These are phyloP conservation scores for Ceratocystis ficicola DNA, from an alignment of 2,329 filamentous ascomycete genomes.

Conservation along the genomic window DNA sequence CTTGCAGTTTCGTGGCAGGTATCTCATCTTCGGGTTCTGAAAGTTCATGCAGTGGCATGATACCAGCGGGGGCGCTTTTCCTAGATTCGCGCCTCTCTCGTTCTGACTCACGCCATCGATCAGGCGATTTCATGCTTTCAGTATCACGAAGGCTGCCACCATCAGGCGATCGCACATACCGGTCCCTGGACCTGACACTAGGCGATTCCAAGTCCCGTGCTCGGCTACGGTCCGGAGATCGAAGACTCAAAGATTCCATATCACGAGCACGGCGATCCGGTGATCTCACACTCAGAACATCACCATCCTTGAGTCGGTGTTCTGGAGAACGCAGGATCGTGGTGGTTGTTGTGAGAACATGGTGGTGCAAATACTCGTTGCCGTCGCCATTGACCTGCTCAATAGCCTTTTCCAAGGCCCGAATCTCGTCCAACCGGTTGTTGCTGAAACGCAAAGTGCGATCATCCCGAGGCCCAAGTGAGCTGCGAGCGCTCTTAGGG, in stretches of 20 bases:
- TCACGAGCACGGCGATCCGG: slow-evolving; percentile 13
- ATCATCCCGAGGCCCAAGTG: slow-evolving; percentile 11
- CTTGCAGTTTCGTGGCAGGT: slow-evolving; percentile 34
- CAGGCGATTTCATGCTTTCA: slow-evolving; percentile 7
- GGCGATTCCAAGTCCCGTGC: slow-evolving; percentile 12
- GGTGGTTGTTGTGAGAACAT: slow-evolving; percentile 21
- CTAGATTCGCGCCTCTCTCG: slow-evolving; percentile 18
- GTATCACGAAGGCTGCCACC: background rate
- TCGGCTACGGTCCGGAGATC: slow-evolving; percentile 14
- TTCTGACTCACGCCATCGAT: slow-evolving; percentile 13
- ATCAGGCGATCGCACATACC: slow-evolving; percentile 3
- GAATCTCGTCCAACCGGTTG: slow-evolving; percentile 31
- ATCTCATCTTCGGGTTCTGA: slow-evolving; percentile 19
- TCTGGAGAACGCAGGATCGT: slow-evolving; percentile 19
- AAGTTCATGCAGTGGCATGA: slow-evolving; percentile 17
- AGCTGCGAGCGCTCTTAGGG: slow-evolving; percentile 9
- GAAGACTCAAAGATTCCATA: slow-evolving; percentile 11
- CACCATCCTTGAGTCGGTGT: slow-evolving; percentile 4
- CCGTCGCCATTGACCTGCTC: slow-evolving; percentile 25
- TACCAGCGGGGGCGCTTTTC: slow-evolving; percentile 18
- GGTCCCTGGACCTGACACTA: slow-evolving; percentile 11
- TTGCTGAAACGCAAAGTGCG: slow-evolving; percentile 18
- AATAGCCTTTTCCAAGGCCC: slow-evolving; percentile 28
- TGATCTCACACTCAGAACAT: slow-evolving; percentile 2
- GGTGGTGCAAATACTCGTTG: slow-evolving; percentile 20